Evolutionary conservation across 1,139 yeast genomes (phyloP).

Genomic region (Protomyces macrosporus): DNA sequence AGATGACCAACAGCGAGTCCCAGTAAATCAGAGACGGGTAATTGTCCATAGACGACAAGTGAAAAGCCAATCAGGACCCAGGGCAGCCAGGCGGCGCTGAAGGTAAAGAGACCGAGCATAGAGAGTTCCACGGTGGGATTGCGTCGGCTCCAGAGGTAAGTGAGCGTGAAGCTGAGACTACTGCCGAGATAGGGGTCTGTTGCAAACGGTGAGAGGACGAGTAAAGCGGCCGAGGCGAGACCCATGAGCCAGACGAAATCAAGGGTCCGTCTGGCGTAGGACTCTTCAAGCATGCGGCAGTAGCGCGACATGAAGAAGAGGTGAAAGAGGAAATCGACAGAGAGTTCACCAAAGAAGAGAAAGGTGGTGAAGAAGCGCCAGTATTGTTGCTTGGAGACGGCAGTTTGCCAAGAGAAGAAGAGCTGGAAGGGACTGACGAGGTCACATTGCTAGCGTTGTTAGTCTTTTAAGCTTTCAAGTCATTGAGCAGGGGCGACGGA

Average conservation of each 20-base stretch:
- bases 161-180: constrained; percentile 41
- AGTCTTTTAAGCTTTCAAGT: constrained; percentile 31
- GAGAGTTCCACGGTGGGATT: constrained; percentile 43
- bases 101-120: constrained; percentile 42
- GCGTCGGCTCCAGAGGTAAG: constrained; percentile 47
- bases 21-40: constrained; percentile 38
- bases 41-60: constrained; percentile 34
- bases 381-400: constrained; percentile 38
- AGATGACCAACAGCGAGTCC: constrained; percentile 47
- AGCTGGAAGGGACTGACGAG: constrained; percentile 34
- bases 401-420: constrained; percentile 39
- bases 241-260: constrained; percentile 44
- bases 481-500: constrained; percentile 6
- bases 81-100: constrained; percentile 46
- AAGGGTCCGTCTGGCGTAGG: constrained; percentile 38
- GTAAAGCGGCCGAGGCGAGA: constrained; percentile 36
- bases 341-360: constrained; percentile 44
- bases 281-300: constrained; percentile 44
- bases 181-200: constrained; percentile 41
- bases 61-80: constrained; percentile 39
- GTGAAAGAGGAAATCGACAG: constrained; percentile 40
- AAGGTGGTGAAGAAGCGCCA: constrained; percentile 47
- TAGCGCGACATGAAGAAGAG: constrained; percentile 42
- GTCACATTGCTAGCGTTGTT: constrained; percentile 30
- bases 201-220: constrained; percentile 38